These are phyloP conservation scores for Brachypodium distachyon DNA, from an alignment of 202 grass and related monocot species.

Conservation along the genomic window DNA sequence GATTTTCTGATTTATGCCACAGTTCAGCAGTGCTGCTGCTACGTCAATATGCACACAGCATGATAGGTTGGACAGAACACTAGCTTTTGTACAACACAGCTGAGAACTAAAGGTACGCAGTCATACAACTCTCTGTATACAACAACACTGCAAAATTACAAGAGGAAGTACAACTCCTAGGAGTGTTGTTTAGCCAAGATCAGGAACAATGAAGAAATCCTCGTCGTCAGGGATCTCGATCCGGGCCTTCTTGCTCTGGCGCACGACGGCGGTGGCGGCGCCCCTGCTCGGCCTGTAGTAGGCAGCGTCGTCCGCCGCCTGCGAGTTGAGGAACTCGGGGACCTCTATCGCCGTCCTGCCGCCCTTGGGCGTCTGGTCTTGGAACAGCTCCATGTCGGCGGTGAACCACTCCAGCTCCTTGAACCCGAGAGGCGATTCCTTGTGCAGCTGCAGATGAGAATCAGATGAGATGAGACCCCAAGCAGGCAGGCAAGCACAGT, in stretches of 20 bases:
- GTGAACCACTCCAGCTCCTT: conserved; percentile 81
- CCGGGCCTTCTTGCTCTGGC: conserved; percentile 68
- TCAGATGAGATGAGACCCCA: background rate
- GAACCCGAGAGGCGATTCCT: conserved; percentile 54
- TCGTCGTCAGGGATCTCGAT: conserved; percentile 58
- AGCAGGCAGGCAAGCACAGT: background rate
- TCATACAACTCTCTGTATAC: background rate
- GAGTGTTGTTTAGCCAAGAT: conserved; percentile 44
- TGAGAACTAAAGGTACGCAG: background rate
- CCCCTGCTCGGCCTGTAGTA: conserved; percentile 39
- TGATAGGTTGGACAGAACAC: background rate
- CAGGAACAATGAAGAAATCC: conserved; percentile 74
- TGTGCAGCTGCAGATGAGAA: conserved; percentile 38
- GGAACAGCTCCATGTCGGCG: conserved; percentile 56
- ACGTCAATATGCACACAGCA: conserved; percentile 5
- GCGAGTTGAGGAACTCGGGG: conserved; percentile 49
- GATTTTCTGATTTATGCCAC: background rate
- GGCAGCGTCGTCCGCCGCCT: background rate
- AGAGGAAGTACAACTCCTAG: background rate
- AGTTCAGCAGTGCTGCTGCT: background rate
- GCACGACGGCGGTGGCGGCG: conserved; percentile 1
- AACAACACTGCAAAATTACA: background rate
- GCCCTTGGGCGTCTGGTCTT: conserved; percentile 43
- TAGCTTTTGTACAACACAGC: conserved; percentile 12
- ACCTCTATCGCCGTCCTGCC: conserved; percentile 35